Evolutionary conservation across 768 basidiomycete species (phyloP), one percentile per base, ranked within the genome.

Genomic region (Strobilomyces confusus): DNA sequence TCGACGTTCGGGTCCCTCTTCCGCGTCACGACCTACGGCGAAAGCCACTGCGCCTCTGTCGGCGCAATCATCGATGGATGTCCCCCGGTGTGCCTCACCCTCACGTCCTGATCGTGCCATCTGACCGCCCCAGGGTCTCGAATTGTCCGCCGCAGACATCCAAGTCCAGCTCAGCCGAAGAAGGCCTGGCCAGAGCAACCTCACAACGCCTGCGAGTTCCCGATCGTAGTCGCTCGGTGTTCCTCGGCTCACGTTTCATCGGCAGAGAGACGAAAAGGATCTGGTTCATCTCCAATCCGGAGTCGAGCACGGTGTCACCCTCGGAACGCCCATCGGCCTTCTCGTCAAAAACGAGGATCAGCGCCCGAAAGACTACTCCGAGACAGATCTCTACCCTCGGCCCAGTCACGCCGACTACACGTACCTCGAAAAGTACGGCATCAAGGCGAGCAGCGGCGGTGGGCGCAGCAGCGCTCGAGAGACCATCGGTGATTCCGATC

Each of bases 331-430:
- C 20, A 98, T 99, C 63, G 95, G 86, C 2, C 83, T 99, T n/a
- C 77, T 98, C 47, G 93, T 99, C 36, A 90, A 84, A 64, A 99
- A 99, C 72, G 94, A 98, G 74, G 97, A 99, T 69, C 97, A 99
- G 67, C 80, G 97, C 26, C 97, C 97, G 19, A 90, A 98, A 65
- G 97, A 99, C 72, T 99, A 99, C 73, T 86, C 94, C 58, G 97
- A 98, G 76, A 98, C 97, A 0, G 97, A 99, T 68, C 75, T 94
- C 49, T 99, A 93, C 76, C 97, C 97, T 30, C 87, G 97, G 20
- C 97, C 97, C 26, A 92, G 89, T 59, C 97, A 99, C 64, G 97
- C 97, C 13, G 97, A 99, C 70, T 97, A 88, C 70, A 99, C 97
- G 15, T 99, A 99, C 72, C 83, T 98, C 53, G 86, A 92, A 62